Conservation (phyloP, 345 rosid genomes). For the Linum tenue region DNA sequence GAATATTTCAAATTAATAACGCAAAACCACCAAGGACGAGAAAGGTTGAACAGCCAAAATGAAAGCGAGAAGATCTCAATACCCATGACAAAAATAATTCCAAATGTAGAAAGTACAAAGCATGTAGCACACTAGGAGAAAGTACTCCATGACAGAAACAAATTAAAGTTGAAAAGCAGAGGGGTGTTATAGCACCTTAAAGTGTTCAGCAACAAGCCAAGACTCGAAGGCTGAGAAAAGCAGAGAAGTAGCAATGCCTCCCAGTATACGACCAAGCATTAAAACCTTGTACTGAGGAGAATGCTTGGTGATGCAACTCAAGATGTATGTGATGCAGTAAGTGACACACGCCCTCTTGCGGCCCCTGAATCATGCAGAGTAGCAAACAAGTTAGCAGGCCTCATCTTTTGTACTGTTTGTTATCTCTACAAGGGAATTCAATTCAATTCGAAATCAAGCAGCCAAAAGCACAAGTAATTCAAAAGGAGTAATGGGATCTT, state of each 20-base stretch:
- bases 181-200: slow-evolving; percentile 40
- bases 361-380: slow-evolving; percentile 42
- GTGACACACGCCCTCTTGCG: slow-evolving; percentile 87
- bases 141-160: not conserved
- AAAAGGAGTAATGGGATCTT: slow-evolving; percentile 18
- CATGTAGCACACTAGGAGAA: not conserved
- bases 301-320: slow-evolving; percentile 90
- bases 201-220: slow-evolving; percentile 98
- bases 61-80: not conserved
- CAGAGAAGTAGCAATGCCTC: slow-evolving; percentile 94
- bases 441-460: not conserved
- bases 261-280: slow-evolving; percentile 90
- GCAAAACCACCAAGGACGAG: no score
- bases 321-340: slow-evolving; percentile 72
- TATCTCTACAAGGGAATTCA: not conserved
- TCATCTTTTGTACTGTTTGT: not conserved
- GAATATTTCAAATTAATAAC: not conserved
- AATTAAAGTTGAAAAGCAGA: not conserved
- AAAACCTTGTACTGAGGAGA: slow-evolving; percentile 84
- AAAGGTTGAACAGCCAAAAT: no score
- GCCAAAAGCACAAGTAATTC: slow-evolving; percentile 6
- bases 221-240: slow-evolving; percentile 87
- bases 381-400: slow-evolving; percentile 3
- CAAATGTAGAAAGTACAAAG: not conserved
- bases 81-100: not conserved